phyloP scores from a whole-genome alignment of 352 stramenopile species.

The Pythium folliculosum region DNA sequence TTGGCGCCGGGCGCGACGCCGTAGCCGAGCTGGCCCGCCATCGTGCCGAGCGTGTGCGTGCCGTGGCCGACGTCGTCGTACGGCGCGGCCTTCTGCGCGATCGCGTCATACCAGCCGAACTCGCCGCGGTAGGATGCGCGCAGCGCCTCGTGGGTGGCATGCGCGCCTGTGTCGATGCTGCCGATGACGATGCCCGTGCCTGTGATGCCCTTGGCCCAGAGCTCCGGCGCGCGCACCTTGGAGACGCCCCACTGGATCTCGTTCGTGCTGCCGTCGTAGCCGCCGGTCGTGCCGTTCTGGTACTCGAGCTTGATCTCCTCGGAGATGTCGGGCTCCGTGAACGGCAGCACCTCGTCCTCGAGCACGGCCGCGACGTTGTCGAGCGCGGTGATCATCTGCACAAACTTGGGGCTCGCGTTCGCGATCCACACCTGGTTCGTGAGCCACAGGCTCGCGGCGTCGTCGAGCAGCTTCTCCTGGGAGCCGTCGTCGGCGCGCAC shows the following conservation, averaged over 20 bases:
- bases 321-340: slow-evolving; percentile 15
- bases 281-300: slow-evolving; percentile 2
- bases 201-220: slow-evolving; percentile 29
- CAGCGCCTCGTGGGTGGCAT: slow-evolving; percentile 29
- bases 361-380: slow-evolving; percentile 12
- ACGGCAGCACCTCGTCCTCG: slow-evolving; percentile 14
- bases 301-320: slow-evolving; percentile 13
- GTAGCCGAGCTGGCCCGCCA: slow-evolving; percentile 30
- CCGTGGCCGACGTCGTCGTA: slow-evolving; percentile 39
- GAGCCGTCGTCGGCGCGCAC: not conserved
- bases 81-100: slow-evolving; percentile 19
- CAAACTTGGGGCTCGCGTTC: slow-evolving; percentile 13
- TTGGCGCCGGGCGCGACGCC: slow-evolving; percentile 32
- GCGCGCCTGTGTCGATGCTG: slow-evolving; percentile 40
- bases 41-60: slow-evolving; percentile 38
- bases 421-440: slow-evolving; percentile 31
- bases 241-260: slow-evolving; percentile 31
- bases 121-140: slow-evolving; percentile 12
- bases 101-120: slow-evolving; percentile 34
- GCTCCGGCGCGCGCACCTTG: slow-evolving; percentile 19
- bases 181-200: slow-evolving; percentile 31
- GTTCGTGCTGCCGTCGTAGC: slow-evolving; percentile 9
- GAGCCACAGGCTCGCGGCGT: slow-evolving; percentile 26
- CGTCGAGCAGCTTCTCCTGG: slow-evolving; percentile 8
- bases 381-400: slow-evolving; percentile 19